Evolutionary conservation across 257 asterid species (phyloP).

Genomic region (Craterostigma plantagineum): DNA sequence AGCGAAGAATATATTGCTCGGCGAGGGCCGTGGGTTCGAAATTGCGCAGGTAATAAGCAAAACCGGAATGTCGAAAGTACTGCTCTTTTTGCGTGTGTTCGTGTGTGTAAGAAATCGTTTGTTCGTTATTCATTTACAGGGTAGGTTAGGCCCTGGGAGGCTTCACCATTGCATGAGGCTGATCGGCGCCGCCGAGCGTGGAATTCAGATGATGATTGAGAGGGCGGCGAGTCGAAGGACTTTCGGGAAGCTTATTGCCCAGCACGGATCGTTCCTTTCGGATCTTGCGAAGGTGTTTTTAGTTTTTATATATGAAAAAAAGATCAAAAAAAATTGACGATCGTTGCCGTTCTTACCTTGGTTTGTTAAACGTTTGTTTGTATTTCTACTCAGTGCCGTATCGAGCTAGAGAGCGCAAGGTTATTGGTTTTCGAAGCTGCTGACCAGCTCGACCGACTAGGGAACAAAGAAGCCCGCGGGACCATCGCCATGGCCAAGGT

Average conservation of each 20-base stretch:
- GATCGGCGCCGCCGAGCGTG: constrained; percentile 95
- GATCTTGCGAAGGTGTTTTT: constrained; percentile 77
- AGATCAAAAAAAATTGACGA: too few species aligned
- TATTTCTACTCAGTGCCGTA: constrained; percentile 58
- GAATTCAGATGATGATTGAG: constrained; percentile 73
- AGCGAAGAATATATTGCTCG: constrained; percentile 54
- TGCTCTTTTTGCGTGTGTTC: too few species aligned
- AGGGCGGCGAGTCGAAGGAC: constrained; percentile 62
- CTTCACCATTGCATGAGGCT: constrained; percentile 96
- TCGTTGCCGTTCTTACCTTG: too few species aligned
- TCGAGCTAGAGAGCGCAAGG: constrained; percentile 70
- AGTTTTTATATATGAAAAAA: background rate
- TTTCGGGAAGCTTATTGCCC: constrained; percentile 65
- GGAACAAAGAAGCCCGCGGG: constrained; percentile 69
- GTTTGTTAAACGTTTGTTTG: background rate
- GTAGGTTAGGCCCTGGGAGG: constrained; percentile 94
- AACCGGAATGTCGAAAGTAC: too few species aligned
- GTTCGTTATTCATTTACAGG: constrained; percentile 31
- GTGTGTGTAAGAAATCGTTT: background rate
- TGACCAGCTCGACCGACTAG: constrained; percentile 75
- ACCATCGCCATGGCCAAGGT: constrained; percentile 97
- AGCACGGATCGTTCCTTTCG: constrained; percentile 88
- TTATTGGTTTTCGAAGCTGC: constrained; percentile 91
- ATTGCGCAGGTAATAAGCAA: constrained; percentile 65
- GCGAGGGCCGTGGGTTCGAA: constrained; percentile 97